These are phyloP conservation scores for Fomes fomentarius DNA, from an alignment of 1,284 basidiomycete genomes.

Conservation along the genomic window DNA sequence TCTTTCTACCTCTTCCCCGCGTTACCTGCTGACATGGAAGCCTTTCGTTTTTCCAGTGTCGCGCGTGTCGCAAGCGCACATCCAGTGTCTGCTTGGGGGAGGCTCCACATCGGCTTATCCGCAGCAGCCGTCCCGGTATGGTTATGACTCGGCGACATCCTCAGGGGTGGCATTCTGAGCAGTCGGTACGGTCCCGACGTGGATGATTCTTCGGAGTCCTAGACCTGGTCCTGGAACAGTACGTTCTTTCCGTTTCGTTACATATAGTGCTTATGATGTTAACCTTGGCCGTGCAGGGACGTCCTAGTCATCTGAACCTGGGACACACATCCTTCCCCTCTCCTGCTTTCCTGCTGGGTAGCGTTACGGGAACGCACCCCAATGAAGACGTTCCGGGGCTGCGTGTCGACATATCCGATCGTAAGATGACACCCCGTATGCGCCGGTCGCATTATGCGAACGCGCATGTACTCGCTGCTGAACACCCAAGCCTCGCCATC, in stretches of 20 bases:
- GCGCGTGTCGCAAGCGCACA: slow-evolving; percentile 19
- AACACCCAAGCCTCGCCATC: too few species aligned
- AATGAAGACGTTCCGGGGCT: too few species aligned
- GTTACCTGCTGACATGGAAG: background rate
- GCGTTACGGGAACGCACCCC: too few species aligned
- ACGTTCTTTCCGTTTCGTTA: too few species aligned
- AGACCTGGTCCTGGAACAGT: too few species aligned
- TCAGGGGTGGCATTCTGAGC: background rate
- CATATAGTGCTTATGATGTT: too few species aligned
- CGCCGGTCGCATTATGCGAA: too few species aligned
- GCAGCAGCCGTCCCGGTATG: slow-evolving; percentile 7
- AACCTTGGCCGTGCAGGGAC: too few species aligned
- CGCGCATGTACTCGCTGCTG: too few species aligned
- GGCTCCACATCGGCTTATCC: slow-evolving; percentile 9
- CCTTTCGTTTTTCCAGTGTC: slow-evolving; percentile 9
- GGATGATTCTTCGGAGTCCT: slow-evolving; percentile 10
- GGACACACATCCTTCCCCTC: background rate
- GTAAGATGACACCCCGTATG: background rate
- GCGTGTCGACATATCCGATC: too few species aligned
- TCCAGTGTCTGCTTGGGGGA: slow-evolving; percentile 12
- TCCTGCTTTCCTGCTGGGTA: background rate
- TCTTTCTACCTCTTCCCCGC: background rate
- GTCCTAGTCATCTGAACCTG: too few species aligned
- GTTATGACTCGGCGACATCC: slow-evolving; percentile 15
- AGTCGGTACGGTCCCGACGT: slow-evolving; percentile 14